Base-by-base conservation (phyloP, 2,329 filamentous ascomycete species). In the Colletotrichum agaves region DNA sequence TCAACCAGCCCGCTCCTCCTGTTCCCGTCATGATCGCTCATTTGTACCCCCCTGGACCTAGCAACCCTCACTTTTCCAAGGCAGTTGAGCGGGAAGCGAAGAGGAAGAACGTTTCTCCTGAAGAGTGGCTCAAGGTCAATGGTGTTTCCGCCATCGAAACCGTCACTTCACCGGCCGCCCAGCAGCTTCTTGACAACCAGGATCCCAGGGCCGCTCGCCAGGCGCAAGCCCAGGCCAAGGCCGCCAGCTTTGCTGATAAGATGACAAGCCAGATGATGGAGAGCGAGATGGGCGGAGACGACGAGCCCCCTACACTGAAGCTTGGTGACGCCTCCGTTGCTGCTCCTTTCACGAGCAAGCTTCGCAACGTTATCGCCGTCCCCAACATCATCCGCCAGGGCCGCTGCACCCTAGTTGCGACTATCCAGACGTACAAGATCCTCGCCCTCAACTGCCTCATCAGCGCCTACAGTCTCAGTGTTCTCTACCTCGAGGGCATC, bases 351-450 rank as follows among this genome's bases (percentile, higher is more conserved):
- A 99, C 96, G 0, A 97, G 93, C 78, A 99, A 99, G 83, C 88
- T 99, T 47, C 93, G 94, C 73, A 98, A 99, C 75, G 96, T 99
- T 67, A 89, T 99, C 74, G 96, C 96, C 41, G 94, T 99, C 66
- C 95, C 96, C 59, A 99, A 99, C 82, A 99, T 99, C 75, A 96
- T 99, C 75, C 93, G 96, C 66, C 96, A 99, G 83, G 96, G 96
- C 65, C 92, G 96, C 70, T 99, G 96, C 84, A 99, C 96, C 7
- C 89, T 99, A 19, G 96, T 99, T 61, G 96, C 96, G 35, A 99
- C 96, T 0, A 98, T 99, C 72, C 96, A 99, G 84, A 99, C 99
- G 95, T 99, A 99, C 89, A 99, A 98, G 87, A 99, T 99, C 74
- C 88, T 99, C 58, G 96, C 96, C 7, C 84, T 99, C 67, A 99